Evolutionary conservation across 768 basidiomycete genomes (phyloP).

Genomic region (Cystobasidium tubakii): DNA sequence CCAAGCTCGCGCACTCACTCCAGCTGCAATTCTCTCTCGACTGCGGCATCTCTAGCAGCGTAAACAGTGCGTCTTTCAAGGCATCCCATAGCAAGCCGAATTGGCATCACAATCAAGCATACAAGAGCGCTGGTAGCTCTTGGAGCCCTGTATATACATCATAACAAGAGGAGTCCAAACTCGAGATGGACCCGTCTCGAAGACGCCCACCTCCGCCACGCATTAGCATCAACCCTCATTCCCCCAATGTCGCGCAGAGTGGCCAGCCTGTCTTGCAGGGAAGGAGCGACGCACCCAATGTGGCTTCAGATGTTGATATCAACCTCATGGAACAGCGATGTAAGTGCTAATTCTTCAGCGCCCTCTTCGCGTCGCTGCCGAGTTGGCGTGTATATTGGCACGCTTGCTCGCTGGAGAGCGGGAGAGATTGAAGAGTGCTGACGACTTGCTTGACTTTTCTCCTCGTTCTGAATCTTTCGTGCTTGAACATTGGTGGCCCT

Average conservation of each 20-base stretch:
- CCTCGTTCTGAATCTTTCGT: background rate
- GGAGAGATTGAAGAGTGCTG: background rate
- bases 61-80: too few species aligned
- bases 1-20: background rate
- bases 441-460: background rate
- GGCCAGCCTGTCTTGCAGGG: background rate
- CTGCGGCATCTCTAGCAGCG: background rate
- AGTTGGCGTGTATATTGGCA: background rate
- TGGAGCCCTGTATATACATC: background rate
- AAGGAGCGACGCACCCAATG: background rate
- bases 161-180: background rate
- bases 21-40: background rate
- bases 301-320: background rate
- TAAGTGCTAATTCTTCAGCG: background rate
- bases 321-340: conserved; percentile 25
- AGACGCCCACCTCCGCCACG: conserved; percentile 10
- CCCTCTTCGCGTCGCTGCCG: background rate
- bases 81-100: background rate
- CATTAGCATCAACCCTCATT: conserved; percentile 1
- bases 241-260: background rate
- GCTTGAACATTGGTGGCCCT: background rate
- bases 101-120: background rate
- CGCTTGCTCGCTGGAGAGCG: background rate
- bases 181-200: conserved; percentile 10
- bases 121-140: background rate